Evolutionary conservation across 805 yeast species (phyloP).

Genomic region (Yamadazyma scolyti): DNA sequence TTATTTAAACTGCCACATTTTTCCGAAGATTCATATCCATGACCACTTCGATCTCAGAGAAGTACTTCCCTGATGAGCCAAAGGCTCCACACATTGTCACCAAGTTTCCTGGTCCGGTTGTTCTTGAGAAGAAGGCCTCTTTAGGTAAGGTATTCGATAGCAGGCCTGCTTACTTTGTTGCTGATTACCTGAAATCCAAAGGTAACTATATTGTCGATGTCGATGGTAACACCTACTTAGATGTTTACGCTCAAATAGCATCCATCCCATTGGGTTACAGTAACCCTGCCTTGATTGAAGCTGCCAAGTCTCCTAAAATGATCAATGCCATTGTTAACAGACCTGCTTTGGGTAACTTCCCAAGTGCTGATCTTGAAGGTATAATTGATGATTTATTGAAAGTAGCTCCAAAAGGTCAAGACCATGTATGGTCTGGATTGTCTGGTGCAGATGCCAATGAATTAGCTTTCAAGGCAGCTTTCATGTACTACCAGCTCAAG

Average conservation of each 20-base stretch:
- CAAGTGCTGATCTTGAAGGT: conserved; percentile 63
- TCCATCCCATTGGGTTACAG: conserved; percentile 85
- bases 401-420: conserved; percentile 77
- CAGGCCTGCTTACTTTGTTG: conserved; percentile 70
- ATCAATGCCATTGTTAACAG: conserved; percentile 72
- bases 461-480: conserved; percentile 85
- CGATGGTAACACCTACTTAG: conserved; percentile 74
- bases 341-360: conserved; percentile 83
- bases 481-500: conserved; percentile 70
- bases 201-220: conserved; percentile 82
- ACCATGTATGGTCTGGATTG: conserved; percentile 71
- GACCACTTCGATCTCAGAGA: conserved; percentile 41
- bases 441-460: conserved; percentile 90
- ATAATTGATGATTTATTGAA: conserved; percentile 48
- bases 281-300: conserved; percentile 69
- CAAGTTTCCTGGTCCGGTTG: conserved; percentile 76
- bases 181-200: conserved; percentile 67
- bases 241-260: conserved; percentile 80
- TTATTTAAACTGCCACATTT: conserved; percentile 1
- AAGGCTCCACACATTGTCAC: conserved; percentile 58
- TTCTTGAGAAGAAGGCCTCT: conserved; percentile 47
- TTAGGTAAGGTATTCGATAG: conserved; percentile 66
- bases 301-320: conserved; percentile 69
- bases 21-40: conserved; percentile 1
- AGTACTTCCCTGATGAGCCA: conserved; percentile 81